These are phyloP conservation scores for Bipolaris cookei DNA, from an alignment of 2,329 filamentous ascomycete species.

Conservation along the genomic window DNA sequence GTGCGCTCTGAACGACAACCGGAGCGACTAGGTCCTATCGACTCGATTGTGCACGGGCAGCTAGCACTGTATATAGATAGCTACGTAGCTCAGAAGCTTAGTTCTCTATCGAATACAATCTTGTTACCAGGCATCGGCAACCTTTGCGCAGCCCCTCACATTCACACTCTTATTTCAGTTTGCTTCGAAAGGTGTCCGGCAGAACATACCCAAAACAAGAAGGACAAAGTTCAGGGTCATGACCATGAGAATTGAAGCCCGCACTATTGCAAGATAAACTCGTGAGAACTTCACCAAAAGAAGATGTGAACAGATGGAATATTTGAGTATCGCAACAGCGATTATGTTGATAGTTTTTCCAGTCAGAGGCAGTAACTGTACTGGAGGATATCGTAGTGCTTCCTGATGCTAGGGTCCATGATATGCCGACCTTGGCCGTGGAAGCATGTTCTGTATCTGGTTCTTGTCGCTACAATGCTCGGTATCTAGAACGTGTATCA, in stretches of 20 bases:
- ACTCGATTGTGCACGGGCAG: too few relatives aligned
- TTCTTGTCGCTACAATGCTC: conserved; percentile 5
- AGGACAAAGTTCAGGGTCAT: conserved; percentile 32
- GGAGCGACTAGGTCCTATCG: too few relatives aligned
- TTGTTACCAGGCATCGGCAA: too few relatives aligned
- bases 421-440: conserved; percentile 33
- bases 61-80: too few relatives aligned
- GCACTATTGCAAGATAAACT: conserved; percentile 30
- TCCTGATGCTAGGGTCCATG: conserved; percentile 28
- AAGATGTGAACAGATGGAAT: conserved; percentile 39
- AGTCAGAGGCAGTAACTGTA: conserved; percentile 35
- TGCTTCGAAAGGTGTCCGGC: conserved; percentile 33
- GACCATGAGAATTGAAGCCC: conserved; percentile 33
- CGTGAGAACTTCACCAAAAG: conserved; percentile 32
- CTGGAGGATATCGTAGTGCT: conserved; percentile 20
- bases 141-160: too few relatives aligned
- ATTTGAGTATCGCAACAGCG: conserved; percentile 33
- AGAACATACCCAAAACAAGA: conserved; percentile 28
- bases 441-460: conserved; percentile 24
- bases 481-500: conserved; percentile 27
- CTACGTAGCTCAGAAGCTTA: too few relatives aligned
- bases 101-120: too few relatives aligned
- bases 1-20: too few relatives aligned
- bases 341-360: conserved; percentile 34
- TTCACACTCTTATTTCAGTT: conserved; percentile 36